Conservation (phyloP, 2,329 filamentous ascomycete species). For the Cordyceps fumosorosea region DNA sequence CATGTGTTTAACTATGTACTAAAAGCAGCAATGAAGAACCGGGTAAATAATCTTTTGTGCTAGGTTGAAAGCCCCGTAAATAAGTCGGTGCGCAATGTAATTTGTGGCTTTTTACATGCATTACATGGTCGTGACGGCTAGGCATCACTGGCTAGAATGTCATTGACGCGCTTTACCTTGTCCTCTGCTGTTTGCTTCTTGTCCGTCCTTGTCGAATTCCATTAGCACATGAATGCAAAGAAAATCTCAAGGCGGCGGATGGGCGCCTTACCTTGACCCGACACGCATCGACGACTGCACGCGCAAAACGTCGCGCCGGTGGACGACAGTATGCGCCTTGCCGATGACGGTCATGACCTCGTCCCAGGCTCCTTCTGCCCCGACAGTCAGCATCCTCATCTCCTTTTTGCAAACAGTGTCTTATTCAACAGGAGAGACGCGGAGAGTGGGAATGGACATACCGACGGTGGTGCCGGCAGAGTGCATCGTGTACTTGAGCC, state of each 20-base stretch:
- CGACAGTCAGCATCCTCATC: too few relatives aligned
- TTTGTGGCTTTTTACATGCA: not conserved
- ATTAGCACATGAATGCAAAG: not conserved
- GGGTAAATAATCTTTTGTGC: not conserved
- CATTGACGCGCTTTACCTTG: conserved; percentile 62
- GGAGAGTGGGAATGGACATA: conserved; percentile 35
- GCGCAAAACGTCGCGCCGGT: conserved; percentile 67
- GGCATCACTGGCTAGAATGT: conserved; percentile 34
- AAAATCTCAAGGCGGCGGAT: not conserved
- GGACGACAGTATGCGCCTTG: conserved; percentile 75
- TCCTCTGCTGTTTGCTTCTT: conserved; percentile 77
- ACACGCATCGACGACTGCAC: conserved; percentile 87
- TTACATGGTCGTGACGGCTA: not conserved
- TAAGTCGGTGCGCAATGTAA: not conserved
- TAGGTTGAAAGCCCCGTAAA: too few relatives aligned
- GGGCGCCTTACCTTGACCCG: conserved; percentile 59
- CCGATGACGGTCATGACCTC: conserved; percentile 78
- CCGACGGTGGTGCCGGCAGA: conserved; percentile 89
- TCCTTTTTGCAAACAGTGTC: too few relatives aligned
- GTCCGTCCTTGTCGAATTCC: conserved; percentile 58
- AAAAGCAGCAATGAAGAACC: not conserved
- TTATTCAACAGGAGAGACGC: not conserved
- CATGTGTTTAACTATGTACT: conserved; percentile 2
- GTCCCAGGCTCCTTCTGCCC: conserved; percentile 81
- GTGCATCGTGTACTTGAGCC: conserved; percentile 82